A percentile compares a stretch with the other conserved stretches of the same genome.
Conservation (phyloP, 805 yeast species). For the Metschnikowia amazonensis region DNA sequence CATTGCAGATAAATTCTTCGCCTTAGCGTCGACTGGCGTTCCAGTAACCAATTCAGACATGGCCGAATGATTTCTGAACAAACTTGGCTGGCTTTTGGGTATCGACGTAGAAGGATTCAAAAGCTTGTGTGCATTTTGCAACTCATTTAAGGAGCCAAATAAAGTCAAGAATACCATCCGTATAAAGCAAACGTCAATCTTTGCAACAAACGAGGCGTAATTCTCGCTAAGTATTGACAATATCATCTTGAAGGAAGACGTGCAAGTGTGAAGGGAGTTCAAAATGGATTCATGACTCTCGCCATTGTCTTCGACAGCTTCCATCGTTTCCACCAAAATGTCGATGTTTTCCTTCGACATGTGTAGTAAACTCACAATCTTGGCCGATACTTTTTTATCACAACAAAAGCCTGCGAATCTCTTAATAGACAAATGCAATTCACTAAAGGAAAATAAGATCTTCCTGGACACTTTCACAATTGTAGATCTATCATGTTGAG, state of each 20-base stretch:
- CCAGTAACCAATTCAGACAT: neutral
- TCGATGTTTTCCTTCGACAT: slow-evolving; percentile 54
- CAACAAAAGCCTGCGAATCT: slow-evolving; percentile 55
- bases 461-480: slow-evolving; percentile 53
- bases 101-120: slow-evolving; percentile 15
- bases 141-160: slow-evolving; percentile 61
- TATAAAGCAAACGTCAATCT: slow-evolving; percentile 60
- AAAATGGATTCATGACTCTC: slow-evolving; percentile 29
- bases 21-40: slow-evolving; percentile 6
- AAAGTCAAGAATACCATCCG: slow-evolving; percentile 26
- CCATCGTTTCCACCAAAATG: slow-evolving; percentile 53
- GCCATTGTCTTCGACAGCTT: slow-evolving; percentile 40
- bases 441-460: slow-evolving; percentile 58
- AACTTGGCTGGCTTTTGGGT: neutral
- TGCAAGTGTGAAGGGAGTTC: slow-evolving; percentile 30
- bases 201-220: slow-evolving; percentile 46
- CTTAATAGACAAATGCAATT: slow-evolving; percentile 57
- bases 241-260: slow-evolving; percentile 49
- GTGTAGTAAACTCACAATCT: slow-evolving; percentile 49
- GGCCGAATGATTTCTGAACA: slow-evolving; percentile 8
- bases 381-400: slow-evolving; percentile 52
- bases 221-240: slow-evolving; percentile 47
- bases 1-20: slow-evolving; percentile 7
- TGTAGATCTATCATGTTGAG: slow-evolving; percentile 15
- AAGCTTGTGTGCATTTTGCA: slow-evolving; percentile 59